These are phyloP conservation scores for Cordia subcordata DNA, from an alignment of 257 asterid species.

Conservation along the genomic window DNA sequence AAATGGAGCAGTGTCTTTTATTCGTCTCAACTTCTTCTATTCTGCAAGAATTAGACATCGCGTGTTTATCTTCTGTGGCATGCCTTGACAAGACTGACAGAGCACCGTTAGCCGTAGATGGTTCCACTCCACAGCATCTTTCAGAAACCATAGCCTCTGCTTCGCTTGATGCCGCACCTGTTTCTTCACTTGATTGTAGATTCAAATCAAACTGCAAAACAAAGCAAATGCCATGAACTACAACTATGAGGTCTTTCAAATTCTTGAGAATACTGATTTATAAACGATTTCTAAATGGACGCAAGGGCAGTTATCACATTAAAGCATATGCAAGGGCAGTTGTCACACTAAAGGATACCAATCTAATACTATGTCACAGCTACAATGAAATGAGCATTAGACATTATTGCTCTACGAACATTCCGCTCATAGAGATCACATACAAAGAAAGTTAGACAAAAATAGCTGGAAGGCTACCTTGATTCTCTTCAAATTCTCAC, in stretches of 20 bases:
- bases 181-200: slow-evolving; percentile 7
- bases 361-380: too few relatives aligned
- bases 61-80: slow-evolving; percentile 4
- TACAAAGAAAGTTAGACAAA: too few relatives aligned
- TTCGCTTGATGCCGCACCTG: slow-evolving; percentile 1
- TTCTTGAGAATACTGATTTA: too few relatives aligned
- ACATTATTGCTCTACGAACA: too few relatives aligned
- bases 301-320: background rate
- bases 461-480: slow-evolving; percentile 20
- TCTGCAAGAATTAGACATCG: slow-evolving; percentile 8
- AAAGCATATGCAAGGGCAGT: too few relatives aligned
- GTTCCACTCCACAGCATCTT: slow-evolving; percentile 12
- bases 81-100: slow-evolving; percentile 11
- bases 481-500: slow-evolving; percentile 30
- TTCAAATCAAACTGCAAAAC: slow-evolving; percentile 30
- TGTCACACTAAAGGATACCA: background rate
- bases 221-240: too few relatives aligned
- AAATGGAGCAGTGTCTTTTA: slow-evolving; percentile 22
- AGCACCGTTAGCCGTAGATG: slow-evolving; percentile 1
- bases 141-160: background rate
- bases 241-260: background rate
- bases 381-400: too few relatives aligned
- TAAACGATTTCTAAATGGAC: too few relatives aligned
- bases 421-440: too few relatives aligned
- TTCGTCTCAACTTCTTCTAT: slow-evolving; percentile 1